phyloP scores from a whole-genome alignment of 2,329 filamentous ascomycete species.

The Exophiala sp. region DNA sequence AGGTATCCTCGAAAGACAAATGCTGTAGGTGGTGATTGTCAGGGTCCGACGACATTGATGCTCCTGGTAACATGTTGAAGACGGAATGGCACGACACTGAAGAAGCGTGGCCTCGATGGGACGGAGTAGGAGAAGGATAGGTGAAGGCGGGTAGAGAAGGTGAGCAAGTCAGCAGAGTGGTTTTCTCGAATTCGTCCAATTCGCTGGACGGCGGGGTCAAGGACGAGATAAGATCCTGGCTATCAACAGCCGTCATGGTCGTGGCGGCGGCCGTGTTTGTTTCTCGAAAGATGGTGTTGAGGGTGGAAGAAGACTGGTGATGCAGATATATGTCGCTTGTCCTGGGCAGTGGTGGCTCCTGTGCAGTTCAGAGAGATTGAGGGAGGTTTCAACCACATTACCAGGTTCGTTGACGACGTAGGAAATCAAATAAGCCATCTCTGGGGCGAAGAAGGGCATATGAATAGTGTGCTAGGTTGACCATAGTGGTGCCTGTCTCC shows the following conservation, averaged over 20 bases:
- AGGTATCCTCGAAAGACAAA: slow-evolving; percentile 20
- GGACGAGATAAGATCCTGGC: slow-evolving; percentile 22
- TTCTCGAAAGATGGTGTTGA: neutral
- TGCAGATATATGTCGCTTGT: no score
- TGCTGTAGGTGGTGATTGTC: slow-evolving; percentile 18
- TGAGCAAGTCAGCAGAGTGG: slow-evolving; percentile 24
- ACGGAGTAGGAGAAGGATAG: slow-evolving; percentile 28
- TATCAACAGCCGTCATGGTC: slow-evolving; percentile 18
- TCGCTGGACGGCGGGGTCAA: slow-evolving; percentile 28
- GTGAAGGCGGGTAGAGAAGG: slow-evolving; percentile 21
- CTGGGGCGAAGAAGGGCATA: slow-evolving; percentile 23
- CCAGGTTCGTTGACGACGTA: neutral
- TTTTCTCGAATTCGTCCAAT: slow-evolving; percentile 27
- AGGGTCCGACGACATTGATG: slow-evolving; percentile 14
- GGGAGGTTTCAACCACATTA: no score
- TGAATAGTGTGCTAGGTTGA: slow-evolving; percentile 13
- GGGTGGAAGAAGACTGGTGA: neutral
- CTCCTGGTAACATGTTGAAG: slow-evolving; percentile 15
- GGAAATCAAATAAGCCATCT: slow-evolving; percentile 4
- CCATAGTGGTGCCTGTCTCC: neutral
- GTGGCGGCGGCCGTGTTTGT: neutral
- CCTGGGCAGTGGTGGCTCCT: no score
- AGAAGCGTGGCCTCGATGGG: slow-evolving; percentile 21
- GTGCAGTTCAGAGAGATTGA: no score
- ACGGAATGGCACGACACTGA: slow-evolving; percentile 23